Base-by-base conservation (phyloP, 257 asterid genomes). In the Nicotiana paniculata region DNA sequence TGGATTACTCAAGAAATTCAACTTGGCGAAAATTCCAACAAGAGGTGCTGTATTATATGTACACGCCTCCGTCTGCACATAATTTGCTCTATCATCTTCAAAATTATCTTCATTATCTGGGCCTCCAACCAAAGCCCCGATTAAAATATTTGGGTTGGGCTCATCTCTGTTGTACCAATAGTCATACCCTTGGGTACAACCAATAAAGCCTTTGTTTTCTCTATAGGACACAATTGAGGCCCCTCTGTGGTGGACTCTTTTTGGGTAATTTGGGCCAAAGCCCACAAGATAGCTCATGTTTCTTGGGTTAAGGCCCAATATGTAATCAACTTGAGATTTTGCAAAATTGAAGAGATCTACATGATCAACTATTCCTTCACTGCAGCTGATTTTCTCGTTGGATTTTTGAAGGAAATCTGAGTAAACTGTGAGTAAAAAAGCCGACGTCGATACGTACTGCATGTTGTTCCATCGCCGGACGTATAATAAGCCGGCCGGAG, bases 51-150 rank as follows among this genome's bases (percentile, higher is more conserved):
- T 91, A 39, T 93, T 92, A 59, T 93, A 93, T 4, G 98, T 92
- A 84, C 97, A 93, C 2, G 98, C 97, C 90, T 93, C 97, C 0
- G 93, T 90, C 66, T 93, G 98, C 12, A 88, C 92, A 18, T 87
- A 93, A 54, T 91, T 93, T 5, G 86, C 89, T 57, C 96, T 89
- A 28, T 81, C 67, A 33, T 93, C 98, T 43, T 66, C 80, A 66
- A 93, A 93, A 4, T 75, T 69, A 48, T 93, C 98, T 8, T 83
- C 76, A 1, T 58, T 37, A 76, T 88, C 88, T 1, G 98, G 98
- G 4, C 98, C 97, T 6, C 98, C 98, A 28, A 93, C 98, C 35
- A 93, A 61, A 4, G 97, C 96, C 46, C 97, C 96, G 2, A 89
- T 82, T 4, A 93, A 70, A 28, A 89, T 87, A 81, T 93, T 92